Evolutionary conservation across 2,329 filamentous ascomycete species (phyloP).

Genomic region (Lachnellula subtilissima): DNA sequence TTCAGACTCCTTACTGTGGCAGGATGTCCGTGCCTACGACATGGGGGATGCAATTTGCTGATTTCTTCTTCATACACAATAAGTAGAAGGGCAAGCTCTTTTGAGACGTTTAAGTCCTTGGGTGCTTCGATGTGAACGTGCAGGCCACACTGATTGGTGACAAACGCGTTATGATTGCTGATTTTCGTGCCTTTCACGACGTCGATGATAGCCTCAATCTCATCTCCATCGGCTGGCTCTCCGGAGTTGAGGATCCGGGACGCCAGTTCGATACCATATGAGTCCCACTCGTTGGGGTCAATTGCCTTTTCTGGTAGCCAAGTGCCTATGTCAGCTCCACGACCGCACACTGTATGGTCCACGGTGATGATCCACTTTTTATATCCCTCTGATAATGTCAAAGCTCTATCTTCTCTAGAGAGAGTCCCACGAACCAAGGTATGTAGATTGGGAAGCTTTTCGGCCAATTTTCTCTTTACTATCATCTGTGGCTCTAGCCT

Average conservation of each 20-base stretch:
- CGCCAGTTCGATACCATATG: constrained; percentile 22
- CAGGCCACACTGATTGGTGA: constrained; percentile 25
- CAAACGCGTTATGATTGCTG: constrained; percentile 15
- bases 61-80: constrained; percentile 27
- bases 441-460: neutral
- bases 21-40: constrained; percentile 17
- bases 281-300: constrained; percentile 19
- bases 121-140: constrained; percentile 25
- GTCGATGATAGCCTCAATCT: constrained; percentile 14
- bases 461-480: constrained; percentile 6
- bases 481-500: constrained; percentile 15
- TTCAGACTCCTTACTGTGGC: constrained; percentile 7
- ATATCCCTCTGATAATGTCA: constrained; percentile 5
- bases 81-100: constrained; percentile 21
- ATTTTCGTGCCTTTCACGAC: constrained; percentile 3
- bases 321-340: constrained; percentile 18
- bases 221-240: neutral
- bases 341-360: constrained; percentile 20
- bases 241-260: constrained; percentile 17
- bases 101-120: constrained; percentile 9
- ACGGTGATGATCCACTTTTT: constrained; percentile 18
- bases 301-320: constrained; percentile 14
- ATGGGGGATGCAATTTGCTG: constrained; percentile 20
- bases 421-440: constrained; percentile 2
- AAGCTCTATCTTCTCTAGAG: neutral